Conservation (phyloP, 768 basidiomycete species). For the Serendipita indica region DNA sequence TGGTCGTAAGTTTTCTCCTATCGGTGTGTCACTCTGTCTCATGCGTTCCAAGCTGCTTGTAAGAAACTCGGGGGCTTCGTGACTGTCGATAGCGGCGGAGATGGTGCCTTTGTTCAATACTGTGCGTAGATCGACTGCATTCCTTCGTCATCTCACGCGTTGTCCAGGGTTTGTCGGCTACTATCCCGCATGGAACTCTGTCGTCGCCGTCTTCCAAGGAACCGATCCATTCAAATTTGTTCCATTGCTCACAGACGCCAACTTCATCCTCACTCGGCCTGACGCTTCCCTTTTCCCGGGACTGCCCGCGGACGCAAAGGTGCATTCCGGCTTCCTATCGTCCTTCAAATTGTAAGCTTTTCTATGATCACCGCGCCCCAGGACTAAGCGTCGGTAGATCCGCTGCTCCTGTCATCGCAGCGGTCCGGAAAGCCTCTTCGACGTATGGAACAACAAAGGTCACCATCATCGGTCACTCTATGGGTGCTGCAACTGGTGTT, state of each 20-base stretch:
- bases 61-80: neutral
- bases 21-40: neutral
- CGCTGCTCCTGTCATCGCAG: constrained; percentile 27
- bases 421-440: constrained; percentile 27
- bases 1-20: neutral
- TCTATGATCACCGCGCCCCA: neutral
- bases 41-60: neutral
- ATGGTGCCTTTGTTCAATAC: constrained; percentile 1
- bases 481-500: constrained; percentile 3
- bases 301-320: constrained; percentile 25
- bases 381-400: constrained; percentile 21
- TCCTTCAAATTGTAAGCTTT: constrained; percentile 23
- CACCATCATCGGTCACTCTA: constrained; percentile 10
- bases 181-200: neutral
- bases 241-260: constrained; percentile 25
- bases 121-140: neutral
- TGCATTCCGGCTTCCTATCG: constrained; percentile 31
- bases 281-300: constrained; percentile 32
- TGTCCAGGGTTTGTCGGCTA: constrained; percentile 3
- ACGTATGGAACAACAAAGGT: constrained; percentile 20
- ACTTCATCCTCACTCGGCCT: constrained; percentile 23
- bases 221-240: neutral
- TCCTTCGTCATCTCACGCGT: neutral
- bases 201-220: constrained; percentile 5
- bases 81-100: constrained; percentile 1